Evolutionary conservation across 1,284 basidiomycete genomes (phyloP), one percentile per base, ranked within the genome.

Genomic region (Trametes versicolor): DNA sequence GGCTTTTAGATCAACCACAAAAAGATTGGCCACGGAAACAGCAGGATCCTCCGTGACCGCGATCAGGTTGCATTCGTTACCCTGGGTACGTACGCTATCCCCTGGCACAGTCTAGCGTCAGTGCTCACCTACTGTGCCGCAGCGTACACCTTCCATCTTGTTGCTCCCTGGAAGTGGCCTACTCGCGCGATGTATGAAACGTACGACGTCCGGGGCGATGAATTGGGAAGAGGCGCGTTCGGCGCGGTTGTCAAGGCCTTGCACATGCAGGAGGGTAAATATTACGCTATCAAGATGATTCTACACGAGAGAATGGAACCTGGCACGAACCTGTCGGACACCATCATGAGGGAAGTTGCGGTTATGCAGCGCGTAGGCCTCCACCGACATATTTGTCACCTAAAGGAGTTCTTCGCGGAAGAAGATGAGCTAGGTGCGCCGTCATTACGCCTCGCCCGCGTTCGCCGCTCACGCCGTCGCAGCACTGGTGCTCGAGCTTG

Each of bases 371-470:
- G 79, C 17, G 80, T 97, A 32, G 29, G 29, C 41, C 79, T 87
- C 57, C 95, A 97, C 72, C 86, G 85, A 2, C 93, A 95, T 72
- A 93, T 97, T 43, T 95, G 93, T 70, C 82, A 86, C 56, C 83
- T 95, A 37, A 87, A 91, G 62, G 92, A 96, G 68, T 87, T 87
- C 21, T 96, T 91, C 70, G 80, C 82, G 50, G 80, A 84, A 50
- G 85, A 85, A 3, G 15, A n/a, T 17, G 19, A n/a, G 15, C 15
- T 43, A 19, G 15, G 41, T 43, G 19, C 41, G 41, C n/a, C 21
- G 7, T 25, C 10, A 4, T 23, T 25, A 13, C 17, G 10, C 23
- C 15, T 7, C 37, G 10, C 4, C 3, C 37, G 10, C 3, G 15
- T 3, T 17, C 3, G 2, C 12, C 15, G 12, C 15, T 12, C 10